Base-by-base conservation (phyloP, 2,329 filamentous ascomycete genomes). In the Pseudopyrenochaeta lycopersici region DNA sequence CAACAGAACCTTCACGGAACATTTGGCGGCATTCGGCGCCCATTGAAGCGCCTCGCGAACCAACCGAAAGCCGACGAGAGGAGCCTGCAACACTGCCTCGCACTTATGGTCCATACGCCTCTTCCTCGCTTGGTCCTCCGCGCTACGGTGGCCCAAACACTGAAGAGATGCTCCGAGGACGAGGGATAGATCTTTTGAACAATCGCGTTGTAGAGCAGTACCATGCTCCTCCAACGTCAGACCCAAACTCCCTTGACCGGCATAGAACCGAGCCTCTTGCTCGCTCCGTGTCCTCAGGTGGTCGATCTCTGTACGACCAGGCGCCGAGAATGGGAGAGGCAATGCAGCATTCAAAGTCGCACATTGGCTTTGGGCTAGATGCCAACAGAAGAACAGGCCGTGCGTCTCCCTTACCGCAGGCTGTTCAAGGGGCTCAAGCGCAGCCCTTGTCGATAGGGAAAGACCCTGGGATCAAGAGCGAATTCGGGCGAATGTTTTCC, bases 401-500 rank as follows among this genome's bases (percentile, higher is more conserved):
- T 43, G 84, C 92, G 33, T 97, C 94, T 7, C 94, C 94, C 1
- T 80, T 97, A 14, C 94, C 94, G 1, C 94, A 97, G 75, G 93
- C 94, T 18, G 93, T 97, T 1, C 93, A 97, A 71, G 94, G 94
- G 18, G 93, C 91, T 1, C 93, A 97, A 73, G 87, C 89, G 14
- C 90, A 92, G 65, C 85, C 90, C 33, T 84, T 90, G 47, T 91
- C 90, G 3, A 91, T 92, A 5, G 86, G 88, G 12, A 90, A 89
- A 14, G 92, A 97, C 73, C 90, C 92, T 10, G 90, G 90, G 38
- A 96, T 97, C 70, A 97, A 97, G 81, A 96, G 88, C 71, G 94
- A 97, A 73, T 93, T 97, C 72, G 93, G 93, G 23, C 88, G 92
- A 58, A 96, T 97, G 83, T 97, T 97, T 77, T 92, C 91, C 15